Evolutionary conservation across 192 early-diverging fungal species (phyloP).

Genomic region (Podila clonocystis): DNA sequence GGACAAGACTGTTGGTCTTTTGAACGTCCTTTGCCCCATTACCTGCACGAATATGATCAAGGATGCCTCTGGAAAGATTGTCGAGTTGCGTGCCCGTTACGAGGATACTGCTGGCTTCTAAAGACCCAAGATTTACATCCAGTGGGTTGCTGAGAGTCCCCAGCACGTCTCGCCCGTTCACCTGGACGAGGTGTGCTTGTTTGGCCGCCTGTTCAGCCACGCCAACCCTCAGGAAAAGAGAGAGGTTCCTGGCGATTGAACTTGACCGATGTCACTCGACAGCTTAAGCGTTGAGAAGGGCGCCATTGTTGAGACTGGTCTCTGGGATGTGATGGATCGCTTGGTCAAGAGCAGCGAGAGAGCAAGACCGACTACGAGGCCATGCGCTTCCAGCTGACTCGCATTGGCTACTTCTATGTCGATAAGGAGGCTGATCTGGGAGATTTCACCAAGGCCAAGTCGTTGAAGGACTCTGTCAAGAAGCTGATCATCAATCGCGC

Average conservation of each 20-base stretch:
- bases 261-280: conserved; percentile 85
- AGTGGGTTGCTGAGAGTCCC: conserved; percentile 94
- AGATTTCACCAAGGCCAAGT: conserved; percentile 59
- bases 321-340: conserved; percentile 72
- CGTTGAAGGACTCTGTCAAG: conserved; percentile 39
- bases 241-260: conserved; percentile 89
- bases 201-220: conserved; percentile 90
- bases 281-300: conserved; percentile 75
- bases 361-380: conserved; percentile 76
- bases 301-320: conserved; percentile 86
- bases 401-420: conserved; percentile 98
- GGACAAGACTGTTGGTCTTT: conserved; percentile 94
- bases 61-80: conserved; percentile 82
- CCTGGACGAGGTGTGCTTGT: conserved; percentile 85
- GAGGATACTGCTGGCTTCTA: conserved; percentile 71
- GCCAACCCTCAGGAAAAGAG: conserved; percentile 84
- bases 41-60: conserved; percentile 82
- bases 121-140: conserved; percentile 98
- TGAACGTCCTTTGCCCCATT: conserved; percentile 89
- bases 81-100: conserved; percentile 84
- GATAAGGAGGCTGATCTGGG: conserved; percentile 88
- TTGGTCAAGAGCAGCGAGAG: conserved; percentile 64
- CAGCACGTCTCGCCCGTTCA: conserved; percentile 85
- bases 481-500: conserved; percentile 40
- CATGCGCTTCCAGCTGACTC: conserved; percentile 91